phyloP scores from a whole-genome alignment of 2,329 filamentous ascomycete genomes.

The Mariannaea elegans region DNA sequence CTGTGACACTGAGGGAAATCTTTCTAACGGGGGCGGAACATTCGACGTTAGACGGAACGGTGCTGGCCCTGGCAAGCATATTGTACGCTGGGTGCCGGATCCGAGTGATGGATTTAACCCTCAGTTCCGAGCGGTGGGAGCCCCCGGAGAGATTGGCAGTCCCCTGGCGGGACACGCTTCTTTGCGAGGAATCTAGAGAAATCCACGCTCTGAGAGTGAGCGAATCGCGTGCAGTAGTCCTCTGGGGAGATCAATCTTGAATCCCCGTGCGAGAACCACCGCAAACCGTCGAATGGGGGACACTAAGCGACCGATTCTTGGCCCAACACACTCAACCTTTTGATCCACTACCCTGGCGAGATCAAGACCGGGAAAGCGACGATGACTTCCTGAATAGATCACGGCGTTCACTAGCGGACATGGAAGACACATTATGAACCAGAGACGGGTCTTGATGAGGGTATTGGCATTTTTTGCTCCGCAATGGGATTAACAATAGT shows the following conservation, averaged over 20 bases:
- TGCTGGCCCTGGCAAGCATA: conserved; percentile 47
- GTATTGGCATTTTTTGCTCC: neutral
- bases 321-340: too few species aligned
- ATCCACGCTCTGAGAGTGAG: conserved; percentile 20
- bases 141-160: conserved; percentile 76
- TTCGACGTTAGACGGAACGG: conserved; percentile 73
- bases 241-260: neutral
- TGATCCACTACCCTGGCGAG: too few species aligned
- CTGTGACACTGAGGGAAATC: conserved; percentile 89
- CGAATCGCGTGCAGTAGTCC: conserved; percentile 3
- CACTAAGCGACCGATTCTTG: too few species aligned
- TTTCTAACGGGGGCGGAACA: conserved; percentile 87
- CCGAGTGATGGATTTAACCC: conserved; percentile 52
- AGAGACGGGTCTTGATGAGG: too few species aligned
- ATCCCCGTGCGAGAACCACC: neutral
- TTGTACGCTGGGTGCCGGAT: conserved; percentile 66
- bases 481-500: neutral
- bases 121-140: conserved; percentile 58
- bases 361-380: too few species aligned
- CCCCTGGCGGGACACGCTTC: conserved; percentile 61
- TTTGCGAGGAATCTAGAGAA: conserved; percentile 48
- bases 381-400: too few species aligned
- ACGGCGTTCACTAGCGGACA: too few species aligned
- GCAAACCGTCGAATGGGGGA: conserved; percentile 1
- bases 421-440: too few species aligned